These are phyloP conservation scores for Umbelopsis vinacea DNA, from an alignment of 192 early-diverging fungal species.

Conservation along the genomic window DNA sequence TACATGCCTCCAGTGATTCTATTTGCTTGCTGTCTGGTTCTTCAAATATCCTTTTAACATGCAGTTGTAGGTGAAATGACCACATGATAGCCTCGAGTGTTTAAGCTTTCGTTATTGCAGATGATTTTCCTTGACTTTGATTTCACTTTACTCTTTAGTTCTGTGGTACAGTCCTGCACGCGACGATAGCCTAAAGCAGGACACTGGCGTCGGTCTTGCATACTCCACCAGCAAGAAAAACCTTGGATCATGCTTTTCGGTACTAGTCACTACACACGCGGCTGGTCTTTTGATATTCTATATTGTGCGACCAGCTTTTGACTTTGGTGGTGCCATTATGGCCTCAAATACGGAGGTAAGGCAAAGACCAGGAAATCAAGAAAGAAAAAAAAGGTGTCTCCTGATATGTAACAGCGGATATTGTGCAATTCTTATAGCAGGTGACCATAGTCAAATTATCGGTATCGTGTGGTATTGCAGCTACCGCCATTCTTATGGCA, in stretches of 20 bases:
- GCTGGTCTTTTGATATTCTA: slow-evolving; percentile 43
- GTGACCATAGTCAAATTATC: slow-evolving; percentile 25
- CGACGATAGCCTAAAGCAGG: slow-evolving; percentile 33
- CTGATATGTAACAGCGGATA: slow-evolving; percentile 1
- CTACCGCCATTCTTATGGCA: slow-evolving; percentile 27
- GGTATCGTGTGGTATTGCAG: neutral
- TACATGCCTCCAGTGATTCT: slow-evolving; percentile 88
- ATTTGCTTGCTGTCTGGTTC: slow-evolving; percentile 71
- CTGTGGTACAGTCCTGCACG: slow-evolving; percentile 38
- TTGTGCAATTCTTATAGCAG: slow-evolving; percentile 6
- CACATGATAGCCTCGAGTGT: slow-evolving; percentile 43
- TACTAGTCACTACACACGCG: slow-evolving; percentile 34
- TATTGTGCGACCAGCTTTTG: slow-evolving; percentile 31
- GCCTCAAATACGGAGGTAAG: neutral
- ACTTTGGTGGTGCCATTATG: neutral
- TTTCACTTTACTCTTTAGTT: slow-evolving; percentile 49
- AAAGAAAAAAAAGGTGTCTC: neutral
- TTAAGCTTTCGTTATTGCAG: slow-evolving; percentile 40
- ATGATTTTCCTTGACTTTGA: slow-evolving; percentile 21
- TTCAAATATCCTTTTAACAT: slow-evolving; percentile 64
- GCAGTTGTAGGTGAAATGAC: slow-evolving; percentile 36
- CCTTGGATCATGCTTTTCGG: slow-evolving; percentile 33
- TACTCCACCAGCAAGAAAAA: slow-evolving; percentile 35
- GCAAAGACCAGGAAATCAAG: neutral
- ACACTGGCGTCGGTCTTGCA: slow-evolving; percentile 23